phyloP scores from a whole-genome alignment of 164 flowering plant genomes.

The Amborella trichopoda region DNA sequence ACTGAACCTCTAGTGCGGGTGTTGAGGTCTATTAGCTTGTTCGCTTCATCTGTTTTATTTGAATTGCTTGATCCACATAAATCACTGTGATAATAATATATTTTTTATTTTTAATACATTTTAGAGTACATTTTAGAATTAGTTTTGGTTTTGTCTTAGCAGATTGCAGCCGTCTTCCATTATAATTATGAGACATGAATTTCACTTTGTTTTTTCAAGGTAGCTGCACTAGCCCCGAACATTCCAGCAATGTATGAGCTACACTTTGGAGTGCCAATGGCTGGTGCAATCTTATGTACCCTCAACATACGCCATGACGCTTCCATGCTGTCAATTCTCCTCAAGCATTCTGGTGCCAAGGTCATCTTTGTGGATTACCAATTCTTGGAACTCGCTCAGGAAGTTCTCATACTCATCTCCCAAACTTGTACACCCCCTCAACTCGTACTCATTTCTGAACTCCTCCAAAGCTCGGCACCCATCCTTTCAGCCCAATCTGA shows the following conservation, averaged over 20 bases:
- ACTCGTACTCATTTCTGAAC: conserved; percentile 29
- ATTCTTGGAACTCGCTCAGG: conserved; percentile 25
- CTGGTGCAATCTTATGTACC: conserved; percentile 57
- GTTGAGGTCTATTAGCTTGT: too few relatives aligned
- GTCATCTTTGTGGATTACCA: conserved; percentile 49
- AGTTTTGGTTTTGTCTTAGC: too few relatives aligned
- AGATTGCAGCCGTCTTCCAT: too few relatives aligned
- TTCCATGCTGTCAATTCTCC: conserved; percentile 30
- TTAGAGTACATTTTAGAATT: too few relatives aligned
- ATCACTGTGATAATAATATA: too few relatives aligned
- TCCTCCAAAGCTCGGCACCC: conserved; percentile 7
- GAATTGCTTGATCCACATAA: too few relatives aligned
- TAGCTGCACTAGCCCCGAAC: conserved; percentile 49
- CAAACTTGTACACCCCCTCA: conserved; percentile 17
- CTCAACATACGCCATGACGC: conserved; percentile 48
- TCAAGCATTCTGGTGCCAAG: conserved; percentile 51
- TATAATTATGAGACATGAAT: too few relatives aligned
- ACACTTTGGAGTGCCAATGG: conserved; percentile 73
- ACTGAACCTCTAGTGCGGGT: too few relatives aligned
- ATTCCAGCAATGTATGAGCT: conserved; percentile 70
- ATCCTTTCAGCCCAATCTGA: background rate
- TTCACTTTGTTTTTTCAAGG: conserved; percentile 20
- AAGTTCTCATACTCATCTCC: conserved; percentile 27
- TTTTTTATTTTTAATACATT: too few relatives aligned
- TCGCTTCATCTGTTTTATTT: too few relatives aligned